A percentile compares a stretch with the other conserved stretches of the same genome.
Conservation (phyloP, 192 early-diverging fungal species). For the Pilaira anomala region DNA sequence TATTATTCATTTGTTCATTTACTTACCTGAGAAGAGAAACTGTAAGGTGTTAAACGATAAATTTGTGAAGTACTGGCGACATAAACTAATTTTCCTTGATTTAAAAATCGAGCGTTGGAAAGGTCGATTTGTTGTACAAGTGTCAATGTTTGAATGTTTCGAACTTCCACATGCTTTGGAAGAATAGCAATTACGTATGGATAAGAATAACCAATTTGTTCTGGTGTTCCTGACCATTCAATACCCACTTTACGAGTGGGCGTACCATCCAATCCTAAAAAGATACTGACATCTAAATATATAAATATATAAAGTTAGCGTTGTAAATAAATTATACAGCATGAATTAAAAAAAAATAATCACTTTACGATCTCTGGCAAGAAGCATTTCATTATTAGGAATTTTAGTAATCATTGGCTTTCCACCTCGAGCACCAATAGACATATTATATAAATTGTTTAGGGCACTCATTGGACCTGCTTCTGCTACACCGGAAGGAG, state of each 20-base stretch:
- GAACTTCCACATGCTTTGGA: slow-evolving; percentile 73
- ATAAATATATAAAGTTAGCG: not conserved
- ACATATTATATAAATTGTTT: slow-evolving; percentile 46
- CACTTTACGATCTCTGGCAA: slow-evolving; percentile 55
- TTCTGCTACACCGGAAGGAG: slow-evolving; percentile 36
- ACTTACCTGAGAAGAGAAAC: slow-evolving; percentile 50
- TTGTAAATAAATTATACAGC: not conserved
- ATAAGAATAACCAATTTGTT: slow-evolving; percentile 61
- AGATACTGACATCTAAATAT: slow-evolving; percentile 54
- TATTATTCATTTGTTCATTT: not conserved
- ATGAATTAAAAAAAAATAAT: not conserved
- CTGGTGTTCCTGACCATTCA: slow-evolving; percentile 58
- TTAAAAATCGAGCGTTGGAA: slow-evolving; percentile 56
- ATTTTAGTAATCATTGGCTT: slow-evolving; percentile 62
- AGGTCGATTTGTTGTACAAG: slow-evolving; percentile 82
- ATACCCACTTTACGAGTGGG: slow-evolving; percentile 59
- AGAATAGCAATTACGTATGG: slow-evolving; percentile 75
- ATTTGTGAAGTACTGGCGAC: slow-evolving; percentile 61
- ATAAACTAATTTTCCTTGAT: slow-evolving; percentile 74
- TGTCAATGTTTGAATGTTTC: slow-evolving; percentile 78
- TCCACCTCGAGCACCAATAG: slow-evolving; percentile 45
- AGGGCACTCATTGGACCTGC: slow-evolving; percentile 45
- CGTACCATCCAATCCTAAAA: slow-evolving; percentile 51
- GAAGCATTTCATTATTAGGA: slow-evolving; percentile 60
- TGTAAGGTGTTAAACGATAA: slow-evolving; percentile 69